Evolutionary conservation across 2,329 filamentous ascomycete genomes (phyloP).

Genomic region (Fusarium sp.): DNA sequence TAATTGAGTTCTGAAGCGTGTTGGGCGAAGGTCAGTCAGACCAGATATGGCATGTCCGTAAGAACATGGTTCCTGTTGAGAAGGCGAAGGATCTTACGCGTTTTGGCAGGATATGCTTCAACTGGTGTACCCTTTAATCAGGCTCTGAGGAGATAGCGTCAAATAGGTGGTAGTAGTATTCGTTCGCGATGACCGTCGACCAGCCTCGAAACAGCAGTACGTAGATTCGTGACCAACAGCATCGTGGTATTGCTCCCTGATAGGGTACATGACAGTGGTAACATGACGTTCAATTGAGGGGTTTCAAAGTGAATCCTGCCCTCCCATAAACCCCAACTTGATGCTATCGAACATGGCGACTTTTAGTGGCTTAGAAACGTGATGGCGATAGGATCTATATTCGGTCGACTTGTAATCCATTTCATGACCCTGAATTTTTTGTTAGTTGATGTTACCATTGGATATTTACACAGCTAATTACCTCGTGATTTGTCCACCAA

Average conservation of each 20-base stretch:
- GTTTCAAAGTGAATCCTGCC: background rate
- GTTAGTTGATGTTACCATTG: background rate
- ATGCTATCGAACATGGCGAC: background rate
- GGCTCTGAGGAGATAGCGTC: background rate
- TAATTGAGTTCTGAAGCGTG: background rate
- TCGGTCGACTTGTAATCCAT: background rate
- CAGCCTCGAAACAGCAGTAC: background rate
- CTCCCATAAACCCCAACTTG: background rate
- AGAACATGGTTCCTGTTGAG: slow-evolving; percentile 23
- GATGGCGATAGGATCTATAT: background rate
- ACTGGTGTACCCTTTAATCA: background rate
- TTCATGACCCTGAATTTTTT: too few relatives aligned
- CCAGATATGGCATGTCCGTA: too few relatives aligned
- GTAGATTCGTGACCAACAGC: background rate
- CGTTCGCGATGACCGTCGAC: background rate
- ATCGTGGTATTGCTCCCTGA: background rate
- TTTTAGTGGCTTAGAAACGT: background rate
- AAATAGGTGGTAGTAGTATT: background rate
- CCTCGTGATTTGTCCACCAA: background rate
- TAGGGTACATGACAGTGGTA: slow-evolving; percentile 2
- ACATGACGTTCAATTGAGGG: background rate
- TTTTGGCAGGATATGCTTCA: background rate
- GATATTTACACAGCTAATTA: background rate
- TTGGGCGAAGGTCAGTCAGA: background rate
- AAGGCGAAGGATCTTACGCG: too few relatives aligned